phyloP scores from a whole-genome alignment of 176 grass and related monocot species.

The Tuctoria greenei region DNA sequence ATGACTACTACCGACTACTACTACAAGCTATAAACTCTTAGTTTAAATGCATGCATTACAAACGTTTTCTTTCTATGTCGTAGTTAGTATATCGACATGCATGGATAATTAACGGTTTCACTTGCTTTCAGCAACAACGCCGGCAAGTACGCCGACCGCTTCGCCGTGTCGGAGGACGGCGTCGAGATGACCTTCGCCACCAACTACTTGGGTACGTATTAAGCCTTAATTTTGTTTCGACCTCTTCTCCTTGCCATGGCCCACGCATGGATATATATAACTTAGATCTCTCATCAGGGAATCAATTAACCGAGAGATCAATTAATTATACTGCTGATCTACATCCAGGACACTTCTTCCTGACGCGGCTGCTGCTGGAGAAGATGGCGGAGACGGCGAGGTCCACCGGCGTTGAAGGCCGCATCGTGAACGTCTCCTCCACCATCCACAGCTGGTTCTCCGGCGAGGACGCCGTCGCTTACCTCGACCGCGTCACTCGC shows the following conservation, averaged over 20 bases:
- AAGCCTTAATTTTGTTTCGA: too few relatives aligned
- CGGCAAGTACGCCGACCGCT: conserved; percentile 73
- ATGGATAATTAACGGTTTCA: not conserved
- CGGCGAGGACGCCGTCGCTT: conserved; percentile 65
- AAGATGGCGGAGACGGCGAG: conserved; percentile 83
- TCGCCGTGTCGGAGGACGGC: conserved; percentile 75
- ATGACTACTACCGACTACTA: not conserved
- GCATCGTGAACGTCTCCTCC: conserved; percentile 88
- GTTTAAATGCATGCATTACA: not conserved
- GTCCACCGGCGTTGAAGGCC: conserved; percentile 66
- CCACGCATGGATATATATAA: not conserved
- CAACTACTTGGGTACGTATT: conserved; percentile 93
- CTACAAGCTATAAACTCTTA: too few relatives aligned
- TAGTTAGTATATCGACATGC: not conserved
- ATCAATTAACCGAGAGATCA: not conserved
- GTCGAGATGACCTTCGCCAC: conserved; percentile 98
- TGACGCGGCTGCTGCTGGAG: conserved; percentile 64
- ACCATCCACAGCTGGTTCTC: conserved; percentile 92
- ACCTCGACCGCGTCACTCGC: conserved; percentile 73
- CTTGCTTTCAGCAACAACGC: conserved; percentile 79
- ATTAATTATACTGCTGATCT: not conserved
- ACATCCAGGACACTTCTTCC: conserved; percentile 71
- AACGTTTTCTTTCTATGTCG: not conserved
- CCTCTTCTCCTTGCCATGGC: not conserved
- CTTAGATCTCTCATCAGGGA: not conserved